phyloP scores from a whole-genome alignment of 768 basidiomycete genomes.

The Agaricus sinodeliciosus region DNA sequence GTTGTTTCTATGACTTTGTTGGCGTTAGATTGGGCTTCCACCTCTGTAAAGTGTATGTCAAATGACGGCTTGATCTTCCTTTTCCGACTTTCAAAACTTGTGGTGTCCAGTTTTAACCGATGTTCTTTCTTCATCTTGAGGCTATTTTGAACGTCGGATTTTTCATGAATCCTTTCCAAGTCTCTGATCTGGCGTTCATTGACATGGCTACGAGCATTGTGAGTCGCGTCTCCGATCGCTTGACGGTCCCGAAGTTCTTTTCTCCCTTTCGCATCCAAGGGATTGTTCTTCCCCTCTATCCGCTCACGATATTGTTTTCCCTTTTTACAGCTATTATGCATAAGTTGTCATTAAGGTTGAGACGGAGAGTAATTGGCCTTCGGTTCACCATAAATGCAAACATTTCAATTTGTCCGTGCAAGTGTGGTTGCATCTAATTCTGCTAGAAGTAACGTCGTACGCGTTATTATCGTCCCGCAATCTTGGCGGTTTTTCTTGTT shows the following conservation, averaged over 20 bases:
- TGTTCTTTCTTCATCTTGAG: constrained; percentile 31
- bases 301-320: constrained; percentile 32
- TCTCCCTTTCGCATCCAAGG: too few relatives aligned
- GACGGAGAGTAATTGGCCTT: background rate
- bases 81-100: constrained; percentile 4
- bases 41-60: constrained; percentile 40
- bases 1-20: constrained; percentile 17
- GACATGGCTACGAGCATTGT: constrained; percentile 7
- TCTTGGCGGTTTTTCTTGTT: constrained; percentile 14
- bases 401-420: constrained; percentile 77
- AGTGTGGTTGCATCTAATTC: constrained; percentile 63
- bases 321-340: constrained; percentile 57
- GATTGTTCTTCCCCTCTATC: too few relatives aligned
- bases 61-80: constrained; percentile 36
- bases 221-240: background rate
- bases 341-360: background rate
- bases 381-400: constrained; percentile 65
- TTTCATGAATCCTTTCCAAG: constrained; percentile 37
- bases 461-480: constrained; percentile 56
- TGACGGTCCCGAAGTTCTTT: constrained; percentile 3
- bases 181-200: constrained; percentile 29
- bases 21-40: constrained; percentile 23
- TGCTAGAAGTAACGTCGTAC: constrained; percentile 10
- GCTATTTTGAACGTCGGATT: constrained; percentile 32
- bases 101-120: constrained; percentile 37